These are phyloP conservation scores for Penicillium taxi DNA, from an alignment of 495 filamentous ascomycete species.

Conservation along the genomic window DNA sequence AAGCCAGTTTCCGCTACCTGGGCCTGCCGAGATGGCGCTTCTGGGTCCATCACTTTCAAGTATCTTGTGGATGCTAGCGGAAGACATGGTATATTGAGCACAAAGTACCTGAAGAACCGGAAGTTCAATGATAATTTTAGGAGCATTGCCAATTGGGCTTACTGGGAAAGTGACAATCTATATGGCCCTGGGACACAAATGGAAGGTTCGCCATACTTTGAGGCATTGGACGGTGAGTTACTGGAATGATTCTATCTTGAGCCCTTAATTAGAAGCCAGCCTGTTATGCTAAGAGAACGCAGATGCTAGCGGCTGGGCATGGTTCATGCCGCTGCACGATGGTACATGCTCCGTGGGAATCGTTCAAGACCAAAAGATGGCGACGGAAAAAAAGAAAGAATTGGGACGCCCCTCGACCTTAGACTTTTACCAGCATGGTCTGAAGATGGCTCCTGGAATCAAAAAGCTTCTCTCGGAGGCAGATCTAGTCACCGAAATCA, in stretches of 20 bases:
- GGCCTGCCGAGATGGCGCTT: constrained; percentile 32
- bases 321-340: constrained; percentile 25
- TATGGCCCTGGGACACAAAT: constrained; percentile 12
- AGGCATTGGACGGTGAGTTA: too few species aligned
- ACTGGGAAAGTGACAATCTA: constrained; percentile 19
- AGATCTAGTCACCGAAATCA: constrained; percentile 25
- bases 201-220: constrained; percentile 27
- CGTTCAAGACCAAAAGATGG: constrained; percentile 24
- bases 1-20: constrained; percentile 41
- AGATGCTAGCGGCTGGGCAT: constrained; percentile 33
- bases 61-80: constrained; percentile 34
- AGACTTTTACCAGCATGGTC: constrained; percentile 32
- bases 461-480: constrained; percentile 18
- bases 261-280: too few species aligned
- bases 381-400: constrained; percentile 21
- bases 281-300: too few species aligned
- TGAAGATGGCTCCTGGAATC: constrained; percentile 24
- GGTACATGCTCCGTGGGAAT: constrained; percentile 26
- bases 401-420: constrained; percentile 11
- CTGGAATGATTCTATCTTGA: too few species aligned
- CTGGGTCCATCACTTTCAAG: constrained; percentile 31
- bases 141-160: constrained; percentile 33
- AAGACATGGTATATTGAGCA: constrained; percentile 25
- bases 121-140: constrained; percentile 28
- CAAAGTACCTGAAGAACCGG: constrained; percentile 35